Evolutionary conservation across 768 basidiomycete species (phyloP).

Genomic region (Agrocybe pediades): DNA sequence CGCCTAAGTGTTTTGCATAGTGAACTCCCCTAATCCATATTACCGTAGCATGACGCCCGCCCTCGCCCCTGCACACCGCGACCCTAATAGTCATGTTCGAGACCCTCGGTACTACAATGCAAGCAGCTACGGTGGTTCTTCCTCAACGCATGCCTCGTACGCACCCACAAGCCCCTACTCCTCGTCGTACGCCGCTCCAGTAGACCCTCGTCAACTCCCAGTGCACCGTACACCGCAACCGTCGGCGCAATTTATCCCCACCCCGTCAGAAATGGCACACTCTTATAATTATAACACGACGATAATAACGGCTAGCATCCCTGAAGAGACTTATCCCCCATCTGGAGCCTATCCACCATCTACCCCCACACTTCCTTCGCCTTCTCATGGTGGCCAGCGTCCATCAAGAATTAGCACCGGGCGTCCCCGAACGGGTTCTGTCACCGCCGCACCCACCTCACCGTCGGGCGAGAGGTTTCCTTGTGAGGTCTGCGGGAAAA

Average conservation of each 20-base stretch:
- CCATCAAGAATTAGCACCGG: conserved; percentile 40
- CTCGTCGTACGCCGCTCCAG: conserved; percentile 20
- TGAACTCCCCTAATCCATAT: conserved; percentile 28
- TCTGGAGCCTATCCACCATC: conserved; percentile 28
- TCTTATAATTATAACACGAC: conserved; percentile 30
- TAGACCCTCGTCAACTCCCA: conserved; percentile 20
- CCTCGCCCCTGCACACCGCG: conserved; percentile 29
- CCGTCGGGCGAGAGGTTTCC: conserved; percentile 63
- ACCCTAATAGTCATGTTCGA: conserved; percentile 23
- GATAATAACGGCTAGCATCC: conserved; percentile 22
- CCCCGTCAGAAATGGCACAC: conserved; percentile 34
- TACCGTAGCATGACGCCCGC: conserved; percentile 40
- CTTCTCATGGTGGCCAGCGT: conserved; percentile 29
- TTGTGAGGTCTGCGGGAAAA: conserved; percentile 76
- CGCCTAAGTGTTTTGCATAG: conserved; percentile 6
- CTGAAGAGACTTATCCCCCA: conserved; percentile 22
- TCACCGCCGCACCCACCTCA: conserved; percentile 32
- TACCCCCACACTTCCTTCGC: conserved; percentile 30
- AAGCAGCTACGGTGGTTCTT: conserved; percentile 20
- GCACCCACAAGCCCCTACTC: conserved; percentile 19
- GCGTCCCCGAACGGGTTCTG: conserved; percentile 41
- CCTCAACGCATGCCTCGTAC: conserved; percentile 21
- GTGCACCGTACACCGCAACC: conserved; percentile 18
- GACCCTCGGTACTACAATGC: conserved; percentile 26
- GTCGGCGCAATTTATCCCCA: conserved; percentile 30